Conservation (phyloP, 805 yeast species). For the Ogataea pini region DNA sequence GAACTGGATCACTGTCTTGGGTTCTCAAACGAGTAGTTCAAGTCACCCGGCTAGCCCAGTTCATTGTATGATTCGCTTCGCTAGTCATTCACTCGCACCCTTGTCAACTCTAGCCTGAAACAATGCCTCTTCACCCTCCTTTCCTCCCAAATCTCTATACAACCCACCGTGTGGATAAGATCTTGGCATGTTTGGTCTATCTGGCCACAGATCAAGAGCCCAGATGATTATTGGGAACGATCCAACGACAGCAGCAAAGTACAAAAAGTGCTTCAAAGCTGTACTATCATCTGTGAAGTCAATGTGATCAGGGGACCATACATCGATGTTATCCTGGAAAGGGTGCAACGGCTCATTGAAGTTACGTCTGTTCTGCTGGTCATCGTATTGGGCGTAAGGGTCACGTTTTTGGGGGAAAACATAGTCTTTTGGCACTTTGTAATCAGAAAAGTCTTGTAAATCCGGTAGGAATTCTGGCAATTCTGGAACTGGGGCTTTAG, state of each 20-base stretch:
- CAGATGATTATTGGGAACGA: slow-evolving; percentile 45
- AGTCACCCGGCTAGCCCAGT: too few relatives aligned
- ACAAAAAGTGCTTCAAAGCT: slow-evolving; percentile 59
- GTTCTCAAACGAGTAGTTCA: too few relatives aligned
- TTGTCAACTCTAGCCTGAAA: slow-evolving; percentile 45
- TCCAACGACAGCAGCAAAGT: slow-evolving; percentile 53
- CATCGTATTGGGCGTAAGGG: slow-evolving; percentile 75
- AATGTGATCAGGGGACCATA: slow-evolving; percentile 84
- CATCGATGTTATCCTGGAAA: slow-evolving; percentile 71
- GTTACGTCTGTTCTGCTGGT: slow-evolving; percentile 79
- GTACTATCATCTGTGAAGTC: slow-evolving; percentile 57
- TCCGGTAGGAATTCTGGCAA: slow-evolving; percentile 36
- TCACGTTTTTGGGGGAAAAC: slow-evolving; percentile 59
- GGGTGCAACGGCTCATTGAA: slow-evolving; percentile 69
- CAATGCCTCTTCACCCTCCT: slow-evolving; percentile 44
- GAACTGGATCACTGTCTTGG: too few relatives aligned
- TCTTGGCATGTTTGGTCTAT: slow-evolving; percentile 74
- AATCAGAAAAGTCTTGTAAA: slow-evolving; percentile 42
- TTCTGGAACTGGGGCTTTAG: slow-evolving; percentile 5
- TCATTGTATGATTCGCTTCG: too few relatives aligned
- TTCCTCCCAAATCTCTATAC: slow-evolving; percentile 72
- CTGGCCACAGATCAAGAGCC: slow-evolving; percentile 58
- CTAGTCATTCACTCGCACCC: slow-evolving; percentile 18
- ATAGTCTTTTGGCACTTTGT: slow-evolving; percentile 57
- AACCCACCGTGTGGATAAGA: slow-evolving; percentile 75